Percentiles rank a stretch among this genome's conserved stretches.
These are phyloP conservation scores for Phytophthora colocasiae DNA, from an alignment of 352 stramenopile genomes.

Conservation along the genomic window DNA sequence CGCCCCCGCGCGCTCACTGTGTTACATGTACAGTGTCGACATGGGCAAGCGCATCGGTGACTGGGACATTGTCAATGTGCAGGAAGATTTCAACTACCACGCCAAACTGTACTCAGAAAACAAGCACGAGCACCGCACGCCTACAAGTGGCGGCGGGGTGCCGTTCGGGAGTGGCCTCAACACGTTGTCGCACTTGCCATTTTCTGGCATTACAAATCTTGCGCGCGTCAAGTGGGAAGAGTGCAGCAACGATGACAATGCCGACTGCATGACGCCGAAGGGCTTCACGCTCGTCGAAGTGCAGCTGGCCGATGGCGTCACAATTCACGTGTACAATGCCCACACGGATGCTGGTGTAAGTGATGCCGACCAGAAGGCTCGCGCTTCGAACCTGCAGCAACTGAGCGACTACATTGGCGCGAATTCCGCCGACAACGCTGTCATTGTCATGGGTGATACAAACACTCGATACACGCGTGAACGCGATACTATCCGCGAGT, in stretches of 20 bases:
- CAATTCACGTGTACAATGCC: conserved; percentile 58
- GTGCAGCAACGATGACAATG: conserved; percentile 52
- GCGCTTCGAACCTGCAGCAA: conserved; percentile 51
- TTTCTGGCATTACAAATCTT: conserved; percentile 40
- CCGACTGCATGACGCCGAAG: conserved; percentile 62
- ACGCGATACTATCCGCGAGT: conserved; percentile 46
- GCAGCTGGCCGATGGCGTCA: conserved; percentile 51
- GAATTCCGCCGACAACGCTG: conserved; percentile 53
- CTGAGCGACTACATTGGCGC: conserved; percentile 50
- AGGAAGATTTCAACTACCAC: conserved; percentile 59
- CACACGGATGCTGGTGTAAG: conserved; percentile 49
- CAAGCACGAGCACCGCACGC: conserved; percentile 49
- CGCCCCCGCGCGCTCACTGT: too few relatives aligned
- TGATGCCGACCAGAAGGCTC: conserved; percentile 41
- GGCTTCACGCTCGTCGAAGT: conserved; percentile 54
- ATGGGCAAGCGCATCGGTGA: conserved; percentile 55
- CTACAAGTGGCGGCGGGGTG: conserved; percentile 54
- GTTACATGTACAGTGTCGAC: conserved; percentile 52
- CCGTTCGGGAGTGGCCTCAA: conserved; percentile 60
- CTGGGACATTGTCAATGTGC: conserved; percentile 50
- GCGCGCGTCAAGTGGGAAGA: conserved; percentile 52
- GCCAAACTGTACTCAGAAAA: conserved; percentile 47
- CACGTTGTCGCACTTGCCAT: conserved; percentile 51
- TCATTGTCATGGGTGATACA: conserved; percentile 64
- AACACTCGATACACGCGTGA: conserved; percentile 64